Percentiles rank a stretch among this genome's conserved stretches.
These are phyloP conservation scores for Diplodia mutila DNA, from an alignment of 2,329 filamentous ascomycete genomes.

Conservation along the genomic window DNA sequence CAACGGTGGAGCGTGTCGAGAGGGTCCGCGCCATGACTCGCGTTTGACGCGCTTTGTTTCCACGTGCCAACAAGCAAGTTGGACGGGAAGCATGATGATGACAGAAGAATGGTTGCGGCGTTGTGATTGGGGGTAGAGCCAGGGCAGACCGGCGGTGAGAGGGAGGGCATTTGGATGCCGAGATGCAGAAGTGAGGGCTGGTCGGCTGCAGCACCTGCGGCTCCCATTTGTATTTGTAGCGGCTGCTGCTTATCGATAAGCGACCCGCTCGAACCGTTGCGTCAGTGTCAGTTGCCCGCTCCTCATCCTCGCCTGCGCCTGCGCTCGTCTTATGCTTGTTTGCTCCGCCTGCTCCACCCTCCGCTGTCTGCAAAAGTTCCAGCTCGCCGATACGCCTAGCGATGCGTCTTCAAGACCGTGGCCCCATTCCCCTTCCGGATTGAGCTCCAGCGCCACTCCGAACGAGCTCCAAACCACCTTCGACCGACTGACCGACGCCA, in stretches of 20 bases:
- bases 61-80: neutral
- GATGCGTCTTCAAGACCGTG: constrained; percentile 1
- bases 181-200: neutral
- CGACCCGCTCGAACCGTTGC: neutral
- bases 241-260: constrained; percentile 5
- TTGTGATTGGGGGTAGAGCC: neutral
- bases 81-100: neutral
- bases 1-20: no score
- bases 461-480: constrained; percentile 4
- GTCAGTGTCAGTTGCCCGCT: neutral
- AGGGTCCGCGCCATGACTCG: neutral
- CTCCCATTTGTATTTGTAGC: neutral
- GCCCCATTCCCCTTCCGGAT: constrained; percentile 1
- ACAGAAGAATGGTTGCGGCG: neutral
- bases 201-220: neutral
- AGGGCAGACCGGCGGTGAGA: neutral
- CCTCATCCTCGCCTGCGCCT: constrained; percentile 3
- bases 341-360: neutral
- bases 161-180: no score
- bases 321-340: neutral
- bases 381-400: neutral
- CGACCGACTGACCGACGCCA: constrained; percentile 2
- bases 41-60: neutral
- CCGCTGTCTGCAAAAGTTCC: neutral
- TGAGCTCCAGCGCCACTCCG: constrained; percentile 12